A percentile compares a stretch with the other conserved stretches of the same genome.
phyloP scores from a whole-genome alignment of 2,329 filamentous ascomycete genomes.

The Cercospora nicotianae region DNA sequence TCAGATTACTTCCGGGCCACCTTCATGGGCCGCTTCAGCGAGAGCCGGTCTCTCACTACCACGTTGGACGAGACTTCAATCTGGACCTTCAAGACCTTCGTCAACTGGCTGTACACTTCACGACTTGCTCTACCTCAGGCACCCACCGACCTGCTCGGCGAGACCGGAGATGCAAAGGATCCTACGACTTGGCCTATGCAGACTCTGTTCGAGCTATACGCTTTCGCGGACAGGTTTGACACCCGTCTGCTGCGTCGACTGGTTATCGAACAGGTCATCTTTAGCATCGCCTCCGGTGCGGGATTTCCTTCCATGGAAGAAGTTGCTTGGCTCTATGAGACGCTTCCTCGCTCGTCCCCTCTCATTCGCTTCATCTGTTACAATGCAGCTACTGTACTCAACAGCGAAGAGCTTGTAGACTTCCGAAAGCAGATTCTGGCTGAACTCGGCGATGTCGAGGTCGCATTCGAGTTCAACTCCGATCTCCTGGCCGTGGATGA shows the following conservation, averaged over 20 bases:
- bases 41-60: not conserved
- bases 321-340: not conserved
- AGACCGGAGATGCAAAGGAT: not conserved
- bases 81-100: conserved; percentile 19
- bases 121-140: not conserved
- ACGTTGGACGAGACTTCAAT: conserved; percentile 2
- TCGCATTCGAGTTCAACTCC: too few species aligned
- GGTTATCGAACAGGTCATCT: conserved; percentile 13
- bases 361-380: not conserved
- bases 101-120: conserved; percentile 18
- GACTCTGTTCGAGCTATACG: conserved; percentile 18
- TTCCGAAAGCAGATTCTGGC: not conserved
- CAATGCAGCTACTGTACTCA: not conserved
- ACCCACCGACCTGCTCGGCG: not conserved
- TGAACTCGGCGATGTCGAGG: not conserved
- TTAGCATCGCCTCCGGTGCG: conserved; percentile 1
- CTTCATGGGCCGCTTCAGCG: not conserved
- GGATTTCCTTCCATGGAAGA: not conserved
- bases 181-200: conserved; percentile 14
- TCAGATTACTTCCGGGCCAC: not conserved
- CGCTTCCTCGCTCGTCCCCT: not conserved
- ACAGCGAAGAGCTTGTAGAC: not conserved
- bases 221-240: conserved; percentile 18
- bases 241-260: conserved; percentile 9
- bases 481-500: too few species aligned